These are phyloP conservation scores for Didymella arachidicola DNA, from an alignment of 2,329 filamentous ascomycete species.

Conservation along the genomic window DNA sequence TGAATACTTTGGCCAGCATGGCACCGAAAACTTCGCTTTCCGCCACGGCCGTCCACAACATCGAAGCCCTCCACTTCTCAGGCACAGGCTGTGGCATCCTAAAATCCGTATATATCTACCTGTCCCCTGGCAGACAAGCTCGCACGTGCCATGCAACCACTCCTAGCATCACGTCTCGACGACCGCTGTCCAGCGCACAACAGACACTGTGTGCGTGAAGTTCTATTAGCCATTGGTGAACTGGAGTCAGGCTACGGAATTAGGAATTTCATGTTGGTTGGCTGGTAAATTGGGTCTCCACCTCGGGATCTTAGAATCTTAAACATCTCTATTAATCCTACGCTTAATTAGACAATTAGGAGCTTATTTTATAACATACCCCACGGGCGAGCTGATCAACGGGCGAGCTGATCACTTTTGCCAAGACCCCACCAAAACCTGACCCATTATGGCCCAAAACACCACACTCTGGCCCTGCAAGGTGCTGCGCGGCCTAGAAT, in stretches of 20 bases:
- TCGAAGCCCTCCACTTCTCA: conserved; percentile 32
- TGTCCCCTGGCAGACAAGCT: conserved; percentile 54
- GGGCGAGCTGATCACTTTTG: too few relatives aligned
- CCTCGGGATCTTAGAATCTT: too few relatives aligned
- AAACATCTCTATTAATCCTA: too few relatives aligned
- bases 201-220: conserved; percentile 49
- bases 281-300: too few relatives aligned
- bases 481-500: too few relatives aligned
- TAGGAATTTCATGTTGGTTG: neutral
- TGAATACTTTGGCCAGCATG: neutral
- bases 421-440: too few relatives aligned
- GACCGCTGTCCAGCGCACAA: conserved; percentile 51
- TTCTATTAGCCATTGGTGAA: conserved; percentile 49
- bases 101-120: conserved; percentile 54
- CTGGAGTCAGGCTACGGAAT: conserved; percentile 3
- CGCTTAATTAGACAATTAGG: too few relatives aligned
- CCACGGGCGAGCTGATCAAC: too few relatives aligned
- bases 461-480: too few relatives aligned
- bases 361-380: too few relatives aligned
- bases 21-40: neutral
- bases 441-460: too few relatives aligned
- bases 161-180: conserved; percentile 54
- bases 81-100: conserved; percentile 52
- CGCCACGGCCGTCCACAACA: neutral
- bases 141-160: conserved; percentile 45